Conservation (phyloP, 2,329 filamentous ascomycete species). For the Neocatenulostroma microsporum region DNA sequence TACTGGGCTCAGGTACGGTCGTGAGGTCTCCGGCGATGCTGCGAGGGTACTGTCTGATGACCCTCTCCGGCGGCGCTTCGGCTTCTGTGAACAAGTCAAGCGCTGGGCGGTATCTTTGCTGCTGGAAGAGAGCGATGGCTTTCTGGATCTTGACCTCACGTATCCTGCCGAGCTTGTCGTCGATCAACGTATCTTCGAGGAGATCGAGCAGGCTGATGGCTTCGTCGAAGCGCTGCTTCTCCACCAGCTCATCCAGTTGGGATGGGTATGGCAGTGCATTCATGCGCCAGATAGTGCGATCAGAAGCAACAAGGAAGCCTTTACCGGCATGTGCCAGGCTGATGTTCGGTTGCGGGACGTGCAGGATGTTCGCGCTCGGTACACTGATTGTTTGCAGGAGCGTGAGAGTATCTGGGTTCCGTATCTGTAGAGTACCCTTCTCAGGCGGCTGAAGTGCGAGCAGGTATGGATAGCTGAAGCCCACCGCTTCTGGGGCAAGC, state of each 20-base stretch:
- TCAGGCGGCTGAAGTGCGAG: slow-evolving; percentile 74
- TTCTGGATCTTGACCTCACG: slow-evolving; percentile 87
- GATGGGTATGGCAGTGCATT: slow-evolving; percentile 82
- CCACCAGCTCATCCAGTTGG: slow-evolving; percentile 75
- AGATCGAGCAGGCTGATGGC: slow-evolving; percentile 81
- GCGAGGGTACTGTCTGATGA: slow-evolving; percentile 75
- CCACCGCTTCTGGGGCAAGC: slow-evolving; percentile 77
- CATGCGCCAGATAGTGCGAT: slow-evolving; percentile 93
- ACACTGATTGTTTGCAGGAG: slow-evolving; percentile 77
- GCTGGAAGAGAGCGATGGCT: slow-evolving; percentile 72
- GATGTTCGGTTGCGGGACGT: slow-evolving; percentile 86
- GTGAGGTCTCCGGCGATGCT: slow-evolving; percentile 78
- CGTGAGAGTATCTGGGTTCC: slow-evolving; percentile 87
- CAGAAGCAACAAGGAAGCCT: slow-evolving; percentile 87
- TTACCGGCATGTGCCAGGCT: slow-evolving; percentile 95
- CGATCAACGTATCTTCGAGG: slow-evolving; percentile 84
- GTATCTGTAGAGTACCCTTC: slow-evolving; percentile 79
- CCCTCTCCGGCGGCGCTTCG: slow-evolving; percentile 78
- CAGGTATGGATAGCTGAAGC: slow-evolving; percentile 95
- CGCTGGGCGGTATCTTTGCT: slow-evolving; percentile 74
- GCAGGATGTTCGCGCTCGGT: slow-evolving; percentile 72
- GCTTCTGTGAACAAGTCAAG: slow-evolving; percentile 89
- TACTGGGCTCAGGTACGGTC: slow-evolving; percentile 42
- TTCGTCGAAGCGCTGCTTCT: slow-evolving; percentile 71
- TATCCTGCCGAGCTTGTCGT: slow-evolving; percentile 71